Evolutionary conservation across 1,284 basidiomycete species (phyloP).

Genomic region (Psilocybe mexicana): DNA sequence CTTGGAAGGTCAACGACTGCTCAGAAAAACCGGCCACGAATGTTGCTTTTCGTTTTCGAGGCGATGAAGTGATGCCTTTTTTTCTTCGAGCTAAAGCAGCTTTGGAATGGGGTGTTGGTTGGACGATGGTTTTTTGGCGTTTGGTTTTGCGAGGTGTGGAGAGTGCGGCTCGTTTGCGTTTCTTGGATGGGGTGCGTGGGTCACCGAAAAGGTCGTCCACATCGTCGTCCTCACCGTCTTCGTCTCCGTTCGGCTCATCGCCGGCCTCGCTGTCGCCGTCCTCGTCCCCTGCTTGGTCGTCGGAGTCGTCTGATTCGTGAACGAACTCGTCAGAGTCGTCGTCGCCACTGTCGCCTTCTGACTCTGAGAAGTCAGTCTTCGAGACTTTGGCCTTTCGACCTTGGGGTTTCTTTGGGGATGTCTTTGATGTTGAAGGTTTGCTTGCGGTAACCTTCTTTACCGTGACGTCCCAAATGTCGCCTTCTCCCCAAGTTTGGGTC

Average conservation of each 20-base stretch:
- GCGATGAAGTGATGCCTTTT: background rate
- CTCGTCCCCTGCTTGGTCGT: constrained; percentile 14
- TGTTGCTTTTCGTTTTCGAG: constrained; percentile 21
- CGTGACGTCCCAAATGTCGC: constrained; percentile 28
- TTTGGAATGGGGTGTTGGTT: constrained; percentile 35
- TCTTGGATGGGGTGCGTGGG: constrained; percentile 26
- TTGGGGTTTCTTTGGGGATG: constrained; percentile 3
- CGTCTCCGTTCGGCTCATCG: constrained; percentile 4
- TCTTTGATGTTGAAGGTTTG: constrained; percentile 1
- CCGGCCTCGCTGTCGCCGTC: constrained; percentile 14
- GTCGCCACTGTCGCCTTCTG: constrained; percentile 22
- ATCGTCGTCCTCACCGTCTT: constrained; percentile 8
- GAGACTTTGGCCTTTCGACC: constrained; percentile 8
- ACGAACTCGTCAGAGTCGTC: constrained; percentile 12
- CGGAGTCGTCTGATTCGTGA: constrained; percentile 15
- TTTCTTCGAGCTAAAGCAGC: constrained; percentile 22
- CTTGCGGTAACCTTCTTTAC: constrained; percentile 8
- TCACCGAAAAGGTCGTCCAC: constrained; percentile 12
- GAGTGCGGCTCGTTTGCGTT: constrained; percentile 17
- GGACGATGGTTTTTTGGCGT: constrained; percentile 24
- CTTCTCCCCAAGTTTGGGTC: constrained; percentile 24
- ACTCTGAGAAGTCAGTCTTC: constrained; percentile 13
- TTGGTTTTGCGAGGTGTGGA: constrained; percentile 23
- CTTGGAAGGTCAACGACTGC: constrained; percentile 21
- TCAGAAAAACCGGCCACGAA: constrained; percentile 19